These are phyloP conservation scores for Microcos paniculata DNA, from an alignment of 345 rosid species.

Conservation along the genomic window DNA sequence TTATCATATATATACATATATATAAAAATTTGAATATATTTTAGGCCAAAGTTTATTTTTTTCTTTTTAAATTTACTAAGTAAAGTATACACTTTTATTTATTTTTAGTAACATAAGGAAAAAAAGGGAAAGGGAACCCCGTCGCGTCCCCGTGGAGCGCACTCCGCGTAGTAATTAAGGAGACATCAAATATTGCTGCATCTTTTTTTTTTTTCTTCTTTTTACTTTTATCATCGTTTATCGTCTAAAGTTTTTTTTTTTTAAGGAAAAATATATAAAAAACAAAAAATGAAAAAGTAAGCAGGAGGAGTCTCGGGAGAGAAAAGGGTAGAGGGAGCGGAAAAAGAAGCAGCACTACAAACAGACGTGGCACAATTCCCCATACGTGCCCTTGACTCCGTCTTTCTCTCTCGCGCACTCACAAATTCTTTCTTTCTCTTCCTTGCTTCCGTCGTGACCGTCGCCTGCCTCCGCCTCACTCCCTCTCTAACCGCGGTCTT, in stretches of 20 bases:
- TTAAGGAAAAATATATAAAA: not conserved
- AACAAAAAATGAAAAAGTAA: not conserved
- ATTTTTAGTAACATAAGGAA: not conserved
- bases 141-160: constrained; percentile 38
- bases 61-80: not conserved
- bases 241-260: not conserved
- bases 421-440: not conserved
- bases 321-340: not conserved
- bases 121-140: constrained; percentile 29
- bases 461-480: not conserved
- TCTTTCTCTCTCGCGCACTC: not conserved
- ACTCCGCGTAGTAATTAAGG: constrained; percentile 19
- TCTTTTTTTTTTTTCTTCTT: not conserved
- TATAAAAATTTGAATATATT: no score
- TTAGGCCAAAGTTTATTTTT: no score
- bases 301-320: not conserved
- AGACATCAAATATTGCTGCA: no score
- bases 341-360: constrained; percentile 15
- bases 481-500: not conserved
- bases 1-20: no score
- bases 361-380: constrained; percentile 65
- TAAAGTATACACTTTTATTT: not conserved
- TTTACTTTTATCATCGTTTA: not conserved
- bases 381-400: constrained; percentile 27
- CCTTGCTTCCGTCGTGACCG: constrained; percentile 17